Evolutionary conservation across 78 protist species (phyloP).

Genomic region (slime mould (Dictyostelium discoideum)): DNA sequence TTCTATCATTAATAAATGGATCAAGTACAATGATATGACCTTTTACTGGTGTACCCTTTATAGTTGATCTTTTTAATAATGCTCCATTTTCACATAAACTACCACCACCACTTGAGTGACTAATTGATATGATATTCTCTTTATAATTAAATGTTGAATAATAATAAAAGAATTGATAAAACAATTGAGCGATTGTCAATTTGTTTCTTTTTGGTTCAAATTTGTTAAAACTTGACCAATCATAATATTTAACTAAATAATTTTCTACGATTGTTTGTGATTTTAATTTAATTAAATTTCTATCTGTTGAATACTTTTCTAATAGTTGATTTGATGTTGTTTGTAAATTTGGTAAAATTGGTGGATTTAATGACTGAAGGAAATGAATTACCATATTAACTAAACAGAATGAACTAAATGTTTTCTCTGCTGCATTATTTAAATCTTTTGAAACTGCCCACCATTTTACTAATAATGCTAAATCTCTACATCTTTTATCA

Average conservation of each 20-base stretch:
- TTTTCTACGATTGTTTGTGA: background rate
- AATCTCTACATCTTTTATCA: background rate
- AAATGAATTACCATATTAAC: slow-evolving; percentile 33
- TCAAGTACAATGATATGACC: background rate
- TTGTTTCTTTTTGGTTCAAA: background rate
- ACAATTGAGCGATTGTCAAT: background rate
- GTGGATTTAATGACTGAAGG: slow-evolving; percentile 41
- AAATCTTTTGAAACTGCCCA: slow-evolving; percentile 13
- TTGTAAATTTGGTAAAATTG: slow-evolving; percentile 41
- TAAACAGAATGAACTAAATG: slow-evolving; percentile 34
- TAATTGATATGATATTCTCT: background rate
- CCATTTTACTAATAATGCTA: background rate
- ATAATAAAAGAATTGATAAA: slow-evolving; percentile 28
- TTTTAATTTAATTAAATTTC: background rate
- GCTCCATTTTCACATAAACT: background rate
- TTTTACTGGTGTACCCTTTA: background rate
- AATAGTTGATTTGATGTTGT: background rate
- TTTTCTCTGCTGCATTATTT: slow-evolving; percentile 15
- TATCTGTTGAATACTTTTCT: background rate
- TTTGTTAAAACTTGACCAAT: background rate
- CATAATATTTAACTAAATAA: background rate
- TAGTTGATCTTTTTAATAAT: background rate
- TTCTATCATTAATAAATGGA: background rate
- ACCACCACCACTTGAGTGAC: background rate
- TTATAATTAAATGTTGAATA: slow-evolving; percentile 19